Conservation (phyloP, 2,329 filamentous ascomycete species). For the Venturia carpophila region DNA sequence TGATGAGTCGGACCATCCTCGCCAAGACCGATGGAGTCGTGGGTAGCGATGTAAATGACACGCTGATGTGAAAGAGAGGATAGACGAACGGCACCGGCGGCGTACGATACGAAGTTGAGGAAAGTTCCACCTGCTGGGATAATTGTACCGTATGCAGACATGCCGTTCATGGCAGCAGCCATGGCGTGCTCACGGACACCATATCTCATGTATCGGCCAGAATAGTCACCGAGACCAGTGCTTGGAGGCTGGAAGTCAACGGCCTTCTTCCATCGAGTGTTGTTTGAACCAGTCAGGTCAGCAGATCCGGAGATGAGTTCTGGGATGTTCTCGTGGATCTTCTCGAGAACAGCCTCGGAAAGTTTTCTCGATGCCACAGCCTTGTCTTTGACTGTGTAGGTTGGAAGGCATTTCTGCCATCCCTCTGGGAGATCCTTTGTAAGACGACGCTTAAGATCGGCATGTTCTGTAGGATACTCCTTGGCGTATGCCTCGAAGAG, state of each 20-base stretch:
- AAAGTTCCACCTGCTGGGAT: constrained; percentile 94
- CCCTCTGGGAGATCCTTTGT: constrained; percentile 81
- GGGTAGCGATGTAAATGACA: constrained; percentile 90
- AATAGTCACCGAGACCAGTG: constrained; percentile 78
- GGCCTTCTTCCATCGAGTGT: constrained; percentile 95
- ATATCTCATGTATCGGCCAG: constrained; percentile 86
- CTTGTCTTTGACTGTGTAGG: constrained; percentile 77
- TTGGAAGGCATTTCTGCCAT: constrained; percentile 90
- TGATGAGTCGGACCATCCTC: constrained; percentile 98
- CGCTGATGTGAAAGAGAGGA: constrained; percentile 87
- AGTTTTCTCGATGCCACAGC: constrained; percentile 93
- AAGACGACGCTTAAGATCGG: constrained; percentile 74
- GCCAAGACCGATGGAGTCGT: constrained; percentile 98
- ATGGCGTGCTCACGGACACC: constrained; percentile 89
- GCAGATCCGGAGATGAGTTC: constrained; percentile 94
- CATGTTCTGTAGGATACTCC: constrained; percentile 69
- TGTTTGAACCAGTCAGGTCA: constrained; percentile 96
- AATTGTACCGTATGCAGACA: constrained; percentile 89
- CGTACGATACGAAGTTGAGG: constrained; percentile 99
- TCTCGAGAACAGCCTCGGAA: constrained; percentile 85
- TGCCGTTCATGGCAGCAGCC: constrained; percentile 90
- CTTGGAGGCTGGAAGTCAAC: constrained; percentile 93
- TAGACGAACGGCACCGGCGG: constrained; percentile 87
- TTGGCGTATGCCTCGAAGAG: constrained; percentile 78
- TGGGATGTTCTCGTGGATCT: constrained; percentile 73